Conservation (phyloP, 2,329 filamentous ascomycete genomes). For the Exophiala xenobiotica region DNA sequence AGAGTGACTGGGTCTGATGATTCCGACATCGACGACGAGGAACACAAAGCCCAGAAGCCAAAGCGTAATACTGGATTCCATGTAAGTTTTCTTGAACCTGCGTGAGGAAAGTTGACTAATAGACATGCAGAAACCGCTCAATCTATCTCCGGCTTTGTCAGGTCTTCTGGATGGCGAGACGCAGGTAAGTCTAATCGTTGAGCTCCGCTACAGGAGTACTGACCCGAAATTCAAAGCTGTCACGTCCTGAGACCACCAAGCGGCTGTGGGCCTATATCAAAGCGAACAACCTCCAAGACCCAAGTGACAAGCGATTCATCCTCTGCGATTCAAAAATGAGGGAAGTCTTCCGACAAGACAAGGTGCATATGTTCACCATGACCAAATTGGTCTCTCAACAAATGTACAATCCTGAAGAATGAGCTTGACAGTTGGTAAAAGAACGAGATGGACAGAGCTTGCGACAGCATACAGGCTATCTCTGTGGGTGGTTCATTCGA, state of each 20-base stretch:
- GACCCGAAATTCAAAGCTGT: constrained; percentile 65
- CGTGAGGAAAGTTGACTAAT: constrained; percentile 1
- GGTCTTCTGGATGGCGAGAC: constrained; percentile 46
- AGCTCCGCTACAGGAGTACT: constrained; percentile 5
- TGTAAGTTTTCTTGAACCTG: constrained; percentile 46
- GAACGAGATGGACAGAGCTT: not conserved
- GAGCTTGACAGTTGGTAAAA: constrained; percentile 18
- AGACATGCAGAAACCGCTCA: constrained; percentile 44
- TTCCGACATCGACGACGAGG: constrained; percentile 68
- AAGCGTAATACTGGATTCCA: constrained; percentile 88
- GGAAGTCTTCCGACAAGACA: constrained; percentile 85
- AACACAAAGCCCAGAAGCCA: constrained; percentile 60
- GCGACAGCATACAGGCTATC: not conserved
- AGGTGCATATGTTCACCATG: constrained; percentile 99
- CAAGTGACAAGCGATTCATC: constrained; percentile 87
- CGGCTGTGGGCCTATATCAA: constrained; percentile 96
- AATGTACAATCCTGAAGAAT: constrained; percentile 80
- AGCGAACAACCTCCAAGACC: constrained; percentile 81
- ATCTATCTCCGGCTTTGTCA: constrained; percentile 46
- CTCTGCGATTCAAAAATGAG: constrained; percentile 88
- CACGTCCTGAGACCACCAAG: constrained; percentile 93
- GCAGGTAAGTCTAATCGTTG: constrained; percentile 39
- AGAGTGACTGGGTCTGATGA: constrained; percentile 56
- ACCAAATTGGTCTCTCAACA: constrained; percentile 93
- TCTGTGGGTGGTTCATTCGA: too few species aligned